Evolutionary conservation across 768 basidiomycete genomes (phyloP).

Genomic region (Mycena capillaripes): DNA sequence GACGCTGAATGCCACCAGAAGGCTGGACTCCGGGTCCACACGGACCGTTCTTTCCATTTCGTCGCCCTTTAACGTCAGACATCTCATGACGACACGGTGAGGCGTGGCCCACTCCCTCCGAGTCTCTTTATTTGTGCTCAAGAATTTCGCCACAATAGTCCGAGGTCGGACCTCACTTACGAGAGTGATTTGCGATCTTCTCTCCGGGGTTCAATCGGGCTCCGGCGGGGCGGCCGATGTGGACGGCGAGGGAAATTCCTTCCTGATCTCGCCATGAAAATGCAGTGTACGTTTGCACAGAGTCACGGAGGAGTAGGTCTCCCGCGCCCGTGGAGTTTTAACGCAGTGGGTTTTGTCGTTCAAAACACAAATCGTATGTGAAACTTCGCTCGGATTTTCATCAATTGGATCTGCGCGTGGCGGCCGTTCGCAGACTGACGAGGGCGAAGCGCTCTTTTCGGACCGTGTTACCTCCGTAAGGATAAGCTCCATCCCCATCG

Average conservation of each 20-base stretch:
- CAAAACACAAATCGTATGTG: not conserved
- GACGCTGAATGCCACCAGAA: not conserved
- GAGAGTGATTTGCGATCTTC: conserved; percentile 14
- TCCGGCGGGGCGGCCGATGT: not conserved
- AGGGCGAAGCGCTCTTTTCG: conserved; percentile 10
- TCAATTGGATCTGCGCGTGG: not conserved
- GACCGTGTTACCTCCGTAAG: not conserved
- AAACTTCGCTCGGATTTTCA: not conserved
- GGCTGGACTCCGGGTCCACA: not conserved
- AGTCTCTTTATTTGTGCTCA: not conserved
- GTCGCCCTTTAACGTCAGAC: not conserved
- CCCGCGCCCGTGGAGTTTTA: not conserved
- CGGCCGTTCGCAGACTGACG: not conserved
- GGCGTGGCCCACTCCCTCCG: not conserved
- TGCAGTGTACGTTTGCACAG: not conserved
- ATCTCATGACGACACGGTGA: not conserved
- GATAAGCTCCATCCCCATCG: conserved; percentile 19
- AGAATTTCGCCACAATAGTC: conserved; percentile 15
- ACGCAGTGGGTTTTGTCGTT: not conserved
- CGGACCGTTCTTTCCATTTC: not conserved
- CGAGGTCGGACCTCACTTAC: not conserved
- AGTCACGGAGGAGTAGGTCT: not conserved
- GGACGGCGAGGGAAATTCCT: not conserved
- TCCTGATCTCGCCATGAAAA: not conserved
- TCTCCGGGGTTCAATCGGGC: conserved; percentile 7